phyloP scores from a whole-genome alignment of 2,329 filamentous ascomycete genomes.

The Pseudocercospora fuligena region DNA sequence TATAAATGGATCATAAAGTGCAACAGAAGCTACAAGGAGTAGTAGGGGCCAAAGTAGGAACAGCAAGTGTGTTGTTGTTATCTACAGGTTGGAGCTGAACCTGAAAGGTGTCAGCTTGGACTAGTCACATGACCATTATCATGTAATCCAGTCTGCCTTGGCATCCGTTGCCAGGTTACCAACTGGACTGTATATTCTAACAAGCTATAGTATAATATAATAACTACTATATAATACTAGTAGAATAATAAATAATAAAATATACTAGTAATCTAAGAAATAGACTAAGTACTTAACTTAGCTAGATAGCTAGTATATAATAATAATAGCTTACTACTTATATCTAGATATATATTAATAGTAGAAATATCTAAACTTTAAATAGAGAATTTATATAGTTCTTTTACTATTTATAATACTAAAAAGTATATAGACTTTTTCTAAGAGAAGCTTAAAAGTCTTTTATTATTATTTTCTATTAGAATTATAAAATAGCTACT shows the following conservation, averaged over 20 bases:
- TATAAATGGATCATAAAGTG: no score
- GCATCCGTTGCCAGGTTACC: no score
- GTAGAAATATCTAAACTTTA: neutral
- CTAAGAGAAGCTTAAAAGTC: neutral
- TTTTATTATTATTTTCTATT: neutral
- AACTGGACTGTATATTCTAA: no score
- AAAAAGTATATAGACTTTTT: conserved; percentile 3
- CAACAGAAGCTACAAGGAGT: no score
- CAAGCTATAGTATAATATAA: conserved; percentile 4
- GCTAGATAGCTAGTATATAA: conserved; percentile 11
- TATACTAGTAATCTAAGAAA: conserved; percentile 7
- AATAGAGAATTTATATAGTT: conserved; percentile 5
- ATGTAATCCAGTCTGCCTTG: no score
- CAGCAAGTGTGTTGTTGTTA: no score
- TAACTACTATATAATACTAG: neutral
- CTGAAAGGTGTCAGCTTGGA: no score
- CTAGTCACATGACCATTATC: no score
- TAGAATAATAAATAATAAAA: conserved; percentile 1
- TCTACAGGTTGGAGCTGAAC: no score
- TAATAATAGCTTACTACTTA: neutral
- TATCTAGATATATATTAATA: conserved; percentile 7
- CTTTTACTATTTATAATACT: conserved; percentile 1
- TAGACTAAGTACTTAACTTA: no score
- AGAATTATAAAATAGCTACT: neutral
- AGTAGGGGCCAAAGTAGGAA: no score